Base-by-base conservation (phyloP, 208 protist genomes). In the Tritrichomonas foetus region DNA sequence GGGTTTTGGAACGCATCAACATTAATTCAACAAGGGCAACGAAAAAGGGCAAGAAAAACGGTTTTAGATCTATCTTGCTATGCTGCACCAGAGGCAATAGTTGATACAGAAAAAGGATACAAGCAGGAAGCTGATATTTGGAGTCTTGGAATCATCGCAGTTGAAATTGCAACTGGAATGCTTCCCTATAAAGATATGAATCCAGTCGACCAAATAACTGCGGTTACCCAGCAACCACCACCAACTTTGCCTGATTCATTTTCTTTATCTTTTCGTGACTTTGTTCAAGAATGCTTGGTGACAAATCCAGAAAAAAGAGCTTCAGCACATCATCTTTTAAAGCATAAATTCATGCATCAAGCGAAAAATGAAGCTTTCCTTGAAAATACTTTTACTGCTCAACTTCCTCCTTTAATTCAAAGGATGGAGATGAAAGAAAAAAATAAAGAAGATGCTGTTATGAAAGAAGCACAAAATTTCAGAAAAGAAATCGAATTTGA, bases 51-150 rank as follows among this genome's bases (percentile, higher is more conserved):
- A 3, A 39, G 95, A 3, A 95, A 95, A 27, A 96, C 95, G 11
- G 57, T 95, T n/a, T 94, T 95, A 14, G 95, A 95, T n/a, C 95
- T 95, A 49, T 94, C 95, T 13, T 95, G 82, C 66, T 96, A 95
- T 94, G 96, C 96, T 94, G 95, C 95, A 13, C 95, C 95, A 41
- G 95, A 96, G 93, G 95, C 96, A 0, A 94, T 96, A 36, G 80
- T 95, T 61, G 66, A 94, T 41, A 93, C 72, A 30, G 44, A 96
- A 41, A 20, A 50, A 36, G 93, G 94, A 2, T 96, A 96, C 55
- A 94, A 95, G n/a, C 30, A 89, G 13, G 95, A 95, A 78, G 95
- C 95, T 49, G 96, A 97, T 94, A 95, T 97, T 41, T 97, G 96
- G 96, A 95, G 94, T 33, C 78, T 96, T 30, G 96, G 96, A n/a